Base-by-base conservation (phyloP, 2,329 filamentous ascomycete species). In the Alternaria tenuissima region DNA sequence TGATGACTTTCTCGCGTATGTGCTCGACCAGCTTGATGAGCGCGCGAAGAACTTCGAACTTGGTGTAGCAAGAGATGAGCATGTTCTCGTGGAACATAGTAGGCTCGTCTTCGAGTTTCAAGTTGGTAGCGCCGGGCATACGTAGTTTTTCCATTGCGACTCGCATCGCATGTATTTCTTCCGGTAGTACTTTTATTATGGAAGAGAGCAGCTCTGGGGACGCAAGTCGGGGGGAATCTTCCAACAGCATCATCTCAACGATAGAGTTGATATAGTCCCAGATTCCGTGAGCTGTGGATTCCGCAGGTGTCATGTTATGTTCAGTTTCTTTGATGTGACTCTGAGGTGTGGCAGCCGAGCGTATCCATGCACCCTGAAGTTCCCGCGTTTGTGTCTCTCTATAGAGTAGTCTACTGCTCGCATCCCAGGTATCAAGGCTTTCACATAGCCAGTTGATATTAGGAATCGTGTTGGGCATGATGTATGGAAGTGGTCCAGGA, bases 41-140 rank as follows among this genome's bases (percentile, higher is more conserved):
- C 11, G 63, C 59, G 41, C 64, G 66, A 3, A 71, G 51, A 7
- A 67, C 39, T 57, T 76, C 73, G 30, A 76, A 66, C 14, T 66
- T 57, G 5, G 65, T 65, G 59, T 72, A 75, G 49, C 61, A 63
- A 16, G 61, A 61, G 7, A 67, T 64, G 38, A 76, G 67, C 57
- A 65, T 63, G 46, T 65, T 63, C 47, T 74, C 72, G 53, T 68
- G 61, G 61, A 71, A 60, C 63, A 73, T 62, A 3, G 63, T 55
- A 2, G 58, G 52, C 14, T 68, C 64, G 24, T 68, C 62, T 34
- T 61, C 66, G 6, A 52, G 55, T 12, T 62, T 62, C 16, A 46
- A 30, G 26, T 42, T 39, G 12, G 63, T 64, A 12, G 52, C 11
- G 7, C 41, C 41, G 2, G 55, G 61, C 44, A 58, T 56, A 24